Evolutionary conservation across 2,329 filamentous ascomycete genomes (phyloP).

Genomic region (Hypoxylon sp.): DNA sequence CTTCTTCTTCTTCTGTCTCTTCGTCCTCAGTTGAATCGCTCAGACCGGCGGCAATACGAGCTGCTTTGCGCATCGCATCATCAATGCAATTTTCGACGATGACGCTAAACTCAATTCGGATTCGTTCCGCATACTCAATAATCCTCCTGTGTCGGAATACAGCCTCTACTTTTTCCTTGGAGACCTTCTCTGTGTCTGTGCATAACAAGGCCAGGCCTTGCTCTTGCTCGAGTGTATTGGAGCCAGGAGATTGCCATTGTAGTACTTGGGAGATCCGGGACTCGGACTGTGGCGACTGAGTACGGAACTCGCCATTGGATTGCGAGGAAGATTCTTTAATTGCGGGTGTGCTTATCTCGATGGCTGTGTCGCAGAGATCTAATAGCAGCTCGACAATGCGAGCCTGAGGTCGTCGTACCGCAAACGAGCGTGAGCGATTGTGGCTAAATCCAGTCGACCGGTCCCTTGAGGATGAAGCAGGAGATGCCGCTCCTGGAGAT

Average conservation of each 20-base stretch:
- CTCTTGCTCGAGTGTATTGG: constrained; percentile 90
- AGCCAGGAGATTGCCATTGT: constrained; percentile 95
- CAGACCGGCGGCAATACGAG: constrained; percentile 84
- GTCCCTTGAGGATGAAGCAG: constrained; percentile 74
- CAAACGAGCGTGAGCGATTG: constrained; percentile 84
- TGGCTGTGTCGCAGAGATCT: constrained; percentile 92
- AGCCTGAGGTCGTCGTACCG: constrained; percentile 85
- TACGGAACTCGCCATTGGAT: constrained; percentile 79
- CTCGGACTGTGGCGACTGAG: constrained; percentile 95
- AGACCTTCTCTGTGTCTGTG: constrained; percentile 84
- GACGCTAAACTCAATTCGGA: constrained; percentile 90
- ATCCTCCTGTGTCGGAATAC: constrained; percentile 91
- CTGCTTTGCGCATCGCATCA: constrained; percentile 88
- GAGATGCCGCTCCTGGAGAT: constrained; percentile 75
- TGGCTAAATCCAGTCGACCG: constrained; percentile 83
- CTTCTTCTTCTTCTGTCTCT: constrained; percentile 61
- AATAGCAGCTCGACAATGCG: constrained; percentile 94
- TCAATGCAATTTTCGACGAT: constrained; percentile 96
- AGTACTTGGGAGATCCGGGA: constrained; percentile 92
- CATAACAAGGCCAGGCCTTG: constrained; percentile 89
- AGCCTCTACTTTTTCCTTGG: constrained; percentile 89
- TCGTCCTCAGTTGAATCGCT: constrained; percentile 78
- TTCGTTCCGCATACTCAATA: constrained; percentile 94
- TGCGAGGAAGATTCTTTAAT: constrained; percentile 83
- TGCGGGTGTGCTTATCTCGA: constrained; percentile 93